Conservation (phyloP, 805 yeast species). For the Schizosaccharomyces octosporus region DNA sequence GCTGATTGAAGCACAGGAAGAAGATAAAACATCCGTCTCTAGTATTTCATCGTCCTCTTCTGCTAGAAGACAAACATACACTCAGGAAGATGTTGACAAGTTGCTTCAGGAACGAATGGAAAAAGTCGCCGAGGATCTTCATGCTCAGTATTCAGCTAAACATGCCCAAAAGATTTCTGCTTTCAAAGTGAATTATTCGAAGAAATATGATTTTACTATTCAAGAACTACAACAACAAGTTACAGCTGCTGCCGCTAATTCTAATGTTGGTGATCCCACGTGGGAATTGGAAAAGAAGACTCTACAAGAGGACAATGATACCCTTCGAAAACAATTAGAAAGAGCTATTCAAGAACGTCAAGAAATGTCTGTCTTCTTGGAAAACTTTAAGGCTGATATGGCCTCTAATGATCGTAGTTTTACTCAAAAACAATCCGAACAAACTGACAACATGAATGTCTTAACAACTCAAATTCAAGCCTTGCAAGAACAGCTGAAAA, state of each 20-base stretch:
- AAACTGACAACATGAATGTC: neutral
- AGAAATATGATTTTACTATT: neutral
- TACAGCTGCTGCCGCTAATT: neutral
- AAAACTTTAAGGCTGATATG: neutral
- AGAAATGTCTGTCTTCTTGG: neutral
- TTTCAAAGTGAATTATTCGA: neutral
- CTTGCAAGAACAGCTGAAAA: neutral
- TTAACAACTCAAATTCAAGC: neutral
- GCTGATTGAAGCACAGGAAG: neutral
- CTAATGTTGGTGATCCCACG: neutral
- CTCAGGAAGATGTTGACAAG: neutral
- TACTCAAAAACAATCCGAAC: neutral
- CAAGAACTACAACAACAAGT: neutral
- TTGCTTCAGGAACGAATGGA: neutral
- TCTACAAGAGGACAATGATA: neutral
- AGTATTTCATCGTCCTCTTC: neutral
- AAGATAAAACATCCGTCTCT: neutral
- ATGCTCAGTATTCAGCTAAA: slow-evolving; percentile 2
- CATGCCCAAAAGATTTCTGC: neutral
- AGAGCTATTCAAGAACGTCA: neutral
- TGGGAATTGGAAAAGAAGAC: neutral
- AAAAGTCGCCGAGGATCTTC: neutral
- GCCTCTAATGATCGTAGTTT: neutral
- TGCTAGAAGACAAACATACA: neutral
- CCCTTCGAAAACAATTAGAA: neutral